Conservation (phyloP, 768 basidiomycete species). For the Rossbeevera mucosa region DNA sequence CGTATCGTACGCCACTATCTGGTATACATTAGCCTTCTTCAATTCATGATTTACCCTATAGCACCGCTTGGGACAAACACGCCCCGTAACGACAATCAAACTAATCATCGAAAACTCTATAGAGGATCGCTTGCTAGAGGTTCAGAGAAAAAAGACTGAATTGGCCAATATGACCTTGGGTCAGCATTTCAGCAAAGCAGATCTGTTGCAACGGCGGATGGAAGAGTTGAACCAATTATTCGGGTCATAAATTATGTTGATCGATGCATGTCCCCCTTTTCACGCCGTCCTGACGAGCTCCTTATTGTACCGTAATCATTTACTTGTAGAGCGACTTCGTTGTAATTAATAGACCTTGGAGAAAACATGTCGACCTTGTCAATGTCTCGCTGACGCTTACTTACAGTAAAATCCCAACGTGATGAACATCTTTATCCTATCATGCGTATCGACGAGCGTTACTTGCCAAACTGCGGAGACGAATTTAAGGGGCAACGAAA, state of each 20-base stretch:
- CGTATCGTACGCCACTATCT: conserved; percentile 67
- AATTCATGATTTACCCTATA: conserved; percentile 27
- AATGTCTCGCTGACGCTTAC: conserved; percentile 10
- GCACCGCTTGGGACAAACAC: conserved; percentile 95
- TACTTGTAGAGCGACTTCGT: conserved; percentile 26
- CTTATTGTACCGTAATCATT: conserved; percentile 27
- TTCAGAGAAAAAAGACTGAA: conserved; percentile 92
- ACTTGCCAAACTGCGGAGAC: conserved; percentile 59
- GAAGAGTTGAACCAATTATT: conserved; percentile 83
- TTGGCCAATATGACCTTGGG: conserved; percentile 93
- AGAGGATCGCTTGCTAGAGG: conserved; percentile 86
- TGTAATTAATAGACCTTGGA: conserved; percentile 31
- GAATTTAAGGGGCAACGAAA: neutral
- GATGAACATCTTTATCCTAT: no score
- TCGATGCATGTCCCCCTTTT: conserved; percentile 12
- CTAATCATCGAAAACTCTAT: conserved; percentile 93
- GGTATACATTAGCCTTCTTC: neutral
- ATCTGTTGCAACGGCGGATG: conserved; percentile 80
- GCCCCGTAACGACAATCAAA: conserved; percentile 87
- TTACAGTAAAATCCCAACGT: no score
- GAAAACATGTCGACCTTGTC: conserved; percentile 1
- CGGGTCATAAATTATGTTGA: conserved; percentile 36
- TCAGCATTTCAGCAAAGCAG: conserved; percentile 80
- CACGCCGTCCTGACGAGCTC: conserved; percentile 15
- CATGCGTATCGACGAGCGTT: conserved; percentile 56